phyloP scores from a whole-genome alignment of 306 rosid species.

The Erythrophleum fordii region DNA sequence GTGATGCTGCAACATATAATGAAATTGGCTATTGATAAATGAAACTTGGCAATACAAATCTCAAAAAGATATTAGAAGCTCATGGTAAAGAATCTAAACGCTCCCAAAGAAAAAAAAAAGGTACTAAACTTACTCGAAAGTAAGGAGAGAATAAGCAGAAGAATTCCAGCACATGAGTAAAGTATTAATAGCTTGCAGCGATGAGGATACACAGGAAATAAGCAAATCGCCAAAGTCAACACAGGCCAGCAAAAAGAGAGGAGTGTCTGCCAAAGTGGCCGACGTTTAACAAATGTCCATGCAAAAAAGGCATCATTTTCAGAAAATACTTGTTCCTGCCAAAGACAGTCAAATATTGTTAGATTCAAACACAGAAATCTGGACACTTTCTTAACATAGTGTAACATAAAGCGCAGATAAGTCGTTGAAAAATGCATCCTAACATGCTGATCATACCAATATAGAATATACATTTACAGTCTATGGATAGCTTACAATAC shows the following conservation, averaged over 20 bases:
- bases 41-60: neutral
- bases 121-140: constrained; percentile 71
- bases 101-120: constrained; percentile 22
- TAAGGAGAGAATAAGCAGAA: constrained; percentile 79
- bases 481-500: constrained; percentile 8
- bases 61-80: constrained; percentile 2
- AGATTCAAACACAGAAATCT: constrained; percentile 28
- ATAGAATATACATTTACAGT: constrained; percentile 29
- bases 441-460: neutral
- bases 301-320: constrained; percentile 97
- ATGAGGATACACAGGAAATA: constrained; percentile 98
- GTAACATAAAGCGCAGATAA: neutral
- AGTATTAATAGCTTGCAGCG: constrained; percentile 90
- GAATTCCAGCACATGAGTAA: constrained; percentile 93
- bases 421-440: neutral
- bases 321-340: constrained; percentile 91
- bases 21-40: constrained; percentile 23
- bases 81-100: constrained; percentile 17
- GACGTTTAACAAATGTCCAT: constrained; percentile 89
- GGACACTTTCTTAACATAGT: constrained; percentile 7
- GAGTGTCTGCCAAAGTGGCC: constrained; percentile 99
- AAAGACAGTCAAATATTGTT: constrained; percentile 44
- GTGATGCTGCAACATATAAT: constrained; percentile 31
- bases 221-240: constrained; percentile 92
- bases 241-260: constrained; percentile 99